phyloP scores from a whole-genome alignment of 73 alveolate species.

The Paramecium caudatum region DNA sequence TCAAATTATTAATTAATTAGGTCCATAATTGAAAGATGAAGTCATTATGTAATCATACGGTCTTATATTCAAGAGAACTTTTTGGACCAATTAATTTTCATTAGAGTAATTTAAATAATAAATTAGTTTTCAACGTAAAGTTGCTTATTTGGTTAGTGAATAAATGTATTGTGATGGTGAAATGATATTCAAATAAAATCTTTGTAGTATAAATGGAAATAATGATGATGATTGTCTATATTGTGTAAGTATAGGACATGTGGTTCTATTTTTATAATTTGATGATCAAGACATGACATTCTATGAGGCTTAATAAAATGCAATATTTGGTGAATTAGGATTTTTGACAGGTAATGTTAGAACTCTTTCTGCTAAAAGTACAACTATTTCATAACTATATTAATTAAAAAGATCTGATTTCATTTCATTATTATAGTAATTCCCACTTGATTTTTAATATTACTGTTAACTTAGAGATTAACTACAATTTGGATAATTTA shows the following conservation, averaged over 20 bases:
- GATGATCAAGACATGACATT: conserved; percentile 40
- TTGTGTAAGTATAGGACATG: conserved; percentile 30
- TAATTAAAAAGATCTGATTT: conserved; percentile 32
- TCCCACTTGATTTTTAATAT: conserved; percentile 28
- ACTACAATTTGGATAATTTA: conserved; percentile 5
- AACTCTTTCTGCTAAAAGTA: conserved; percentile 43
- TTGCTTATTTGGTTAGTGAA: conserved; percentile 41
- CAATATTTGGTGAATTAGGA: conserved; percentile 51
- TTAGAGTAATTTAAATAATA: conserved; percentile 9
- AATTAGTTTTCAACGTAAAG: conserved; percentile 34
- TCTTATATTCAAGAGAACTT: neutral
- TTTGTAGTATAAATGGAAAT: conserved; percentile 12
- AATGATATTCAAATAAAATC: conserved; percentile 34
- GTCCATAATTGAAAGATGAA: conserved; percentile 58
- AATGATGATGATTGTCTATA: conserved; percentile 67
- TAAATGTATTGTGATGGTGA: conserved; percentile 67
- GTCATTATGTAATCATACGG: conserved; percentile 64
- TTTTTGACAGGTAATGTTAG: conserved; percentile 47
- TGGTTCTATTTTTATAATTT: neutral
- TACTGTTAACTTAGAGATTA: conserved; percentile 37
- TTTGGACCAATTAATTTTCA: conserved; percentile 49
- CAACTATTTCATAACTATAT: conserved; percentile 41
- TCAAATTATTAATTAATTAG: conserved; percentile 34
- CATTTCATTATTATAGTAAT: neutral
- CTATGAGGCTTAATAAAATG: neutral